Evolutionary conservation across 2,329 filamentous ascomycete genomes (phyloP).

Genomic region (Alternaria panax): DNA sequence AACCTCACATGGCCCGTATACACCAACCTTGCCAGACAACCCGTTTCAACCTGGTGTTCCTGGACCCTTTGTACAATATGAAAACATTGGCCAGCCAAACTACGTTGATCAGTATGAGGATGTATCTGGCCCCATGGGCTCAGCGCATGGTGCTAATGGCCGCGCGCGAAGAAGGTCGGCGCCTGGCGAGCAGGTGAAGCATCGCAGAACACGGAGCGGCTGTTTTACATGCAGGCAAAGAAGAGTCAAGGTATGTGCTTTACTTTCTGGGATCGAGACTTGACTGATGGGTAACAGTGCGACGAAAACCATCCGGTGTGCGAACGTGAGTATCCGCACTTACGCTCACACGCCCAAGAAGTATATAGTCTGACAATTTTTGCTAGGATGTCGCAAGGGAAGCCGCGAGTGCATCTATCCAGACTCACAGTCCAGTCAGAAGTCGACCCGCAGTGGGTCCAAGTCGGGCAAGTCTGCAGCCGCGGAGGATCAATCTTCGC

Average conservation of each 20-base stretch:
- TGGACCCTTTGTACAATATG: slow-evolving; percentile 44
- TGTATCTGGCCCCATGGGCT: slow-evolving; percentile 32
- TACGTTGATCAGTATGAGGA: slow-evolving; percentile 50
- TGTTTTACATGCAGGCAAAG: slow-evolving; percentile 91
- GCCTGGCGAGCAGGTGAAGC: slow-evolving; percentile 78
- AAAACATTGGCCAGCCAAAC: slow-evolving; percentile 41
- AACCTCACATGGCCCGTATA: slow-evolving; percentile 38
- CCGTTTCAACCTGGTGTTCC: slow-evolving; percentile 42
- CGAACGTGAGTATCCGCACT: slow-evolving; percentile 64
- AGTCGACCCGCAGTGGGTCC: slow-evolving; percentile 55
- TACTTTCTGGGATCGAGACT: not conserved
- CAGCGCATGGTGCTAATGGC: slow-evolving; percentile 37
- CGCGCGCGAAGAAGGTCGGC: slow-evolving; percentile 42
- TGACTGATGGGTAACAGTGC: slow-evolving; percentile 65
- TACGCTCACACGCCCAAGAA: slow-evolving; percentile 11
- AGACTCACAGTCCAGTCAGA: slow-evolving; percentile 66
- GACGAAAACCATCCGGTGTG: slow-evolving; percentile 89
- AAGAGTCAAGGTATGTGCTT: slow-evolving; percentile 71
- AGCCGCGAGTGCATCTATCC: slow-evolving; percentile 91
- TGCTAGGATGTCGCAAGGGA: slow-evolving; percentile 84
- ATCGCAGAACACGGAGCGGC: slow-evolving; percentile 89
- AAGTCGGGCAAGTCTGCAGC: slow-evolving; percentile 55
- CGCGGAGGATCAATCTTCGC: slow-evolving; percentile 59
- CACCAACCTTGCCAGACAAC: slow-evolving; percentile 40
- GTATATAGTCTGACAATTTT: slow-evolving; percentile 22